phyloP scores from a whole-genome alignment of 306 rosid species.

The Psophocarpus tetragonolobus region DNA sequence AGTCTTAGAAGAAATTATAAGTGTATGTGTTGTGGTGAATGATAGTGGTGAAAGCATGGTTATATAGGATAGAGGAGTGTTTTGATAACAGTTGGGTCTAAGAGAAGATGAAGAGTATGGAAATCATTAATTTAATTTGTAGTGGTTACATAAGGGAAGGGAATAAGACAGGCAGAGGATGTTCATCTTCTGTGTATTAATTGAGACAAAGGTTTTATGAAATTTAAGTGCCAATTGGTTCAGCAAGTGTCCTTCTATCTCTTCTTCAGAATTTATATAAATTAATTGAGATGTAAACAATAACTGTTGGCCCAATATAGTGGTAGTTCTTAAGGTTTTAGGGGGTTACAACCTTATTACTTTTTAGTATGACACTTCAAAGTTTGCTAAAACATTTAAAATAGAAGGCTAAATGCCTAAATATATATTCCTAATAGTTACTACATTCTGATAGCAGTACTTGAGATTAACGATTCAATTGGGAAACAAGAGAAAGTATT shows the following conservation, averaged over 20 bases:
- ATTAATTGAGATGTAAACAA: too few relatives aligned
- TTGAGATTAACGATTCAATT: too few relatives aligned
- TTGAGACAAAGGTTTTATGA: neutral
- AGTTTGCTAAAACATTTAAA: too few relatives aligned
- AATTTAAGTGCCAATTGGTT: neutral
- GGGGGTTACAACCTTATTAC: too few relatives aligned
- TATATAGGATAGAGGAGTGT: neutral
- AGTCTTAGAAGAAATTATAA: neutral
- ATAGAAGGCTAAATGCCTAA: too few relatives aligned
- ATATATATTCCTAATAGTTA: too few relatives aligned
- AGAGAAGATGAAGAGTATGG: neutral
- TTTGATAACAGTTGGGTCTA: neutral
- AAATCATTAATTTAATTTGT: neutral
- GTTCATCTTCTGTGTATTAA: neutral
- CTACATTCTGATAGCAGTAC: too few relatives aligned
- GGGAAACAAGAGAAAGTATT: too few relatives aligned
- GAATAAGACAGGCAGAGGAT: neutral
- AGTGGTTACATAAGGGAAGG: neutral
- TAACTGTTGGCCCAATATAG: too few relatives aligned
- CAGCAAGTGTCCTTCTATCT: neutral
- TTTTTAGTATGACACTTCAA: too few relatives aligned
- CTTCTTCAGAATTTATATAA: neutral
- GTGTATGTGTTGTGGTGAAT: neutral
- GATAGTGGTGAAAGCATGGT: neutral
- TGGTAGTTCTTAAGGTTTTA: too few relatives aligned